Evolutionary conservation across 139 green algal species (phyloP).

Genomic region (Chlamydomonas urium): DNA sequence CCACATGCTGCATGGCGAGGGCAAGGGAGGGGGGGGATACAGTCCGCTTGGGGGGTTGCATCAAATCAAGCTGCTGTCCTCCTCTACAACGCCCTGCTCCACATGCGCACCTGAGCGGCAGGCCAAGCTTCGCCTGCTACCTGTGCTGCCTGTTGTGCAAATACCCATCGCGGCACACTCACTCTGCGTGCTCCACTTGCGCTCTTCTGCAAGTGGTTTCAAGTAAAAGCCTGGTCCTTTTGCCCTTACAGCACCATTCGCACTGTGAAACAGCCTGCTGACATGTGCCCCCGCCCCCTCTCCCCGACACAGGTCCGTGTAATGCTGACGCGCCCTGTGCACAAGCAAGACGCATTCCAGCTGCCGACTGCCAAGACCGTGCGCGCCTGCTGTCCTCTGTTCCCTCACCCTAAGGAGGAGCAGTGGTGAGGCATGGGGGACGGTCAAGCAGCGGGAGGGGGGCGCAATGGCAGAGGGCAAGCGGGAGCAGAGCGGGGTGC

Average conservation of each 20-base stretch:
- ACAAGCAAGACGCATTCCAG: constrained; percentile 46
- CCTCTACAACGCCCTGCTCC: no score
- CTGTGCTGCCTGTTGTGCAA: no score
- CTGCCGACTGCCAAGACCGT: constrained; percentile 32
- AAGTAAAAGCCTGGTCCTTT: no score
- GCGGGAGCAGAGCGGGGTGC: not conserved
- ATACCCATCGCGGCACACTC: not conserved
- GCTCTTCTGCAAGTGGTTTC: no score
- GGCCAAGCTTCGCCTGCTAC: no score
- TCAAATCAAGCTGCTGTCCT: no score
- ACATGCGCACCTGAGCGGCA: no score
- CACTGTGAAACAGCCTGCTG: not conserved
- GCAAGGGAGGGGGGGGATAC: no score
- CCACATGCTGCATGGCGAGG: no score
- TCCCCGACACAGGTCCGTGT: constrained; percentile 32
- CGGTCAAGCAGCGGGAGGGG: not conserved
- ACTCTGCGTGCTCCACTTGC: no score
- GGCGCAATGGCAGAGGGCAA: not conserved
- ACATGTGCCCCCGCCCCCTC: not conserved
- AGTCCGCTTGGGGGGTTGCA: no score
- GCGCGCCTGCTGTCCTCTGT: constrained; percentile 66
- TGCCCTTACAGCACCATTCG: not conserved
- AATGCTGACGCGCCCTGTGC: constrained; percentile 58
- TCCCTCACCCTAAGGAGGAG: constrained; percentile 60
- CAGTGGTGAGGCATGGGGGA: constrained; percentile 43